phyloP scores from a whole-genome alignment of 352 stramenopile species.

The Phytophthora foliorum region DNA sequence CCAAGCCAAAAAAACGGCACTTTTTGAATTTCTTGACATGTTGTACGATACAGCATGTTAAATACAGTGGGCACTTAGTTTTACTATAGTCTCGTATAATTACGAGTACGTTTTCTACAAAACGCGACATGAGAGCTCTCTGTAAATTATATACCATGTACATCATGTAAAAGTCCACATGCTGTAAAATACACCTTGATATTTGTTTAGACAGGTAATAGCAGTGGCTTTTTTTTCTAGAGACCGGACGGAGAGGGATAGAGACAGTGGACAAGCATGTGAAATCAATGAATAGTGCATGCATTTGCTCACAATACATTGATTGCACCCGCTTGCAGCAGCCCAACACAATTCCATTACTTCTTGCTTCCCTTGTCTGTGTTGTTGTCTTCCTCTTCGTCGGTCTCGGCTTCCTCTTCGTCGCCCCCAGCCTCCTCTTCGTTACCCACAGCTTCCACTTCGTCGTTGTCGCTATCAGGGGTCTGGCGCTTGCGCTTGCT shows the following conservation, averaged over 20 bases:
- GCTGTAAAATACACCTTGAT: neutral
- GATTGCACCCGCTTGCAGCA: too few species aligned
- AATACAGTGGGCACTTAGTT: neutral
- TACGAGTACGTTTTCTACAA: constrained; percentile 6
- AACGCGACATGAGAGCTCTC: neutral
- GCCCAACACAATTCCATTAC: too few species aligned
- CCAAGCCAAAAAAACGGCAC: neutral
- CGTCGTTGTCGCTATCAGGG: neutral
- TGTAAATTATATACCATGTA: neutral
- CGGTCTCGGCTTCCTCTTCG: too few species aligned
- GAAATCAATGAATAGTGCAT: too few species aligned
- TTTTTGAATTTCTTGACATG: neutral
- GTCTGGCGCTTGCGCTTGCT: neutral
- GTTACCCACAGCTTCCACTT: neutral
- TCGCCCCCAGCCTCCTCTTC: too few species aligned
- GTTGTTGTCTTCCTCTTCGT: too few species aligned
- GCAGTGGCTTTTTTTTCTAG: neutral
- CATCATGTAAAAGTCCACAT: neutral
- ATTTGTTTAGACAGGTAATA: neutral
- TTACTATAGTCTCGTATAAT: constrained; percentile 4
- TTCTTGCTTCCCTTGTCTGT: too few species aligned
- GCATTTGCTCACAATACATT: too few species aligned
- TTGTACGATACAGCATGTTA: neutral
- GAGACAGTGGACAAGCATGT: too few species aligned
- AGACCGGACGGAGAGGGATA: neutral